A percentile compares a stretch with the other conserved stretches of the same genome.
Evolutionary conservation across 176 grass and related monocot species (phyloP).

Genomic region (Cenchrus purpureus): DNA sequence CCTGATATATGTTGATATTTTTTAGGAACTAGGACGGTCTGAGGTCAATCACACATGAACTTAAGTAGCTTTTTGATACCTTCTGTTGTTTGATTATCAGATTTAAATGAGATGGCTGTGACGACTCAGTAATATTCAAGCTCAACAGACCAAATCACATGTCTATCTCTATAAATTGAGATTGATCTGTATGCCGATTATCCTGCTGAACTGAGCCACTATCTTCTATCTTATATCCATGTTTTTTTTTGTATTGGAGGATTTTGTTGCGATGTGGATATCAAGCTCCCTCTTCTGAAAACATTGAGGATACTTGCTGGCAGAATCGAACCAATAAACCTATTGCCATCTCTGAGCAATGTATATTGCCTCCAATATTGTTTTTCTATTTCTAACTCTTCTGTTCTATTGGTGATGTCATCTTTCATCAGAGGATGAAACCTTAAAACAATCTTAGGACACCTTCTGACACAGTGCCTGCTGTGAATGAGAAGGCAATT

Average conservation of each 20-base stretch:
- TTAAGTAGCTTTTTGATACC: neutral
- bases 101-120: slow-evolving; percentile 42
- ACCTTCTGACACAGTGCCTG: slow-evolving; percentile 71
- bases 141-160: slow-evolving; percentile 93
- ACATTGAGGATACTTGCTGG: slow-evolving; percentile 74
- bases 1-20: slow-evolving; percentile 44
- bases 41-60: slow-evolving; percentile 25
- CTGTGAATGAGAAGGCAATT: slow-evolving; percentile 78
- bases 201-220: slow-evolving; percentile 78
- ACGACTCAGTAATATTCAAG: slow-evolving; percentile 77
- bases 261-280: slow-evolving; percentile 65
- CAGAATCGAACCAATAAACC: slow-evolving; percentile 82
- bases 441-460: slow-evolving; percentile 69
- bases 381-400: too few relatives aligned
- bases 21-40: slow-evolving; percentile 80
- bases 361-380: neutral
- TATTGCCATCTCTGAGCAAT: slow-evolving; percentile 69
- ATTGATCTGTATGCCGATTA: slow-evolving; percentile 82
- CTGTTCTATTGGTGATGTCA: too few relatives aligned
- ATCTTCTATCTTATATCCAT: neutral
- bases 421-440: slow-evolving; percentile 52
- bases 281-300: slow-evolving; percentile 94
- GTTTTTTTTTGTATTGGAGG: neutral
- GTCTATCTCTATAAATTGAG: slow-evolving; percentile 37
- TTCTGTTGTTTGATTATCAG: neutral